phyloP scores from a whole-genome alignment of 2,329 filamentous ascomycete species.

The Calonectria naviculata region DNA sequence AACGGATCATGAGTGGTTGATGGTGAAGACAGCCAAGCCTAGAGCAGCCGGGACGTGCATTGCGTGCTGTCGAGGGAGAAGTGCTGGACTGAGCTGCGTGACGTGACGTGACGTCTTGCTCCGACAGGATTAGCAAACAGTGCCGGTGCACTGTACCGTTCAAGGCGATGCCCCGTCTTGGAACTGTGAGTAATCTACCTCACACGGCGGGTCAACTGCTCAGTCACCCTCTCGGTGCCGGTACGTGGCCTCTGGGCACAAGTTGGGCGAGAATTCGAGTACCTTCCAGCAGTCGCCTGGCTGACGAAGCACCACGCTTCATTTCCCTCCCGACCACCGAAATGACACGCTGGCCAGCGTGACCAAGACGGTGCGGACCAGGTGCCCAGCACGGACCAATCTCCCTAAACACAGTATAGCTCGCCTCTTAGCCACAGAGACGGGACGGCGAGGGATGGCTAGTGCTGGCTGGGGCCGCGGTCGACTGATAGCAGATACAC shows the following conservation, averaged over 20 bases:
- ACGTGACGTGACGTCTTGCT: constrained; percentile 38
- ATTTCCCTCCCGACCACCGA: constrained; percentile 34
- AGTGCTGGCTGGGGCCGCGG: constrained; percentile 24
- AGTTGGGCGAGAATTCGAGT: constrained; percentile 36
- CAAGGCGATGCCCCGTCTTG: constrained; percentile 7
- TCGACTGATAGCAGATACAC: constrained; percentile 37
- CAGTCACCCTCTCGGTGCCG: constrained; percentile 30
- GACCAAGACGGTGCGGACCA: constrained; percentile 35
- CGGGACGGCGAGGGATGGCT: constrained; percentile 23
- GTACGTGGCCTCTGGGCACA: constrained; percentile 33
- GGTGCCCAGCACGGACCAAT: constrained; percentile 11
- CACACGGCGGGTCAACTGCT: constrained; percentile 23
- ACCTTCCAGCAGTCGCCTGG: constrained; percentile 28
- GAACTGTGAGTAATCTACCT: constrained; percentile 24
- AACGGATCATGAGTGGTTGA: constrained; percentile 10
- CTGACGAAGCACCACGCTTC: constrained; percentile 21
- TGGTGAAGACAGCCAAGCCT: constrained; percentile 9
- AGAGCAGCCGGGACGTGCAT: constrained; percentile 5
- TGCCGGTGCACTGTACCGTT: constrained; percentile 28
- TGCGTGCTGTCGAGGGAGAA: constrained; percentile 12
- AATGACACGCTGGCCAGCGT: constrained; percentile 42
- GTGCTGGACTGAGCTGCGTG: constrained; percentile 28
- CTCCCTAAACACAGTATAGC: constrained; percentile 16
- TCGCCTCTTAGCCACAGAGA: neutral
- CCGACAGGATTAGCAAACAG: constrained; percentile 22